These are phyloP conservation scores for Cercospora sp. DNA, from an alignment of 2,329 filamentous ascomycete genomes.

Conservation along the genomic window DNA sequence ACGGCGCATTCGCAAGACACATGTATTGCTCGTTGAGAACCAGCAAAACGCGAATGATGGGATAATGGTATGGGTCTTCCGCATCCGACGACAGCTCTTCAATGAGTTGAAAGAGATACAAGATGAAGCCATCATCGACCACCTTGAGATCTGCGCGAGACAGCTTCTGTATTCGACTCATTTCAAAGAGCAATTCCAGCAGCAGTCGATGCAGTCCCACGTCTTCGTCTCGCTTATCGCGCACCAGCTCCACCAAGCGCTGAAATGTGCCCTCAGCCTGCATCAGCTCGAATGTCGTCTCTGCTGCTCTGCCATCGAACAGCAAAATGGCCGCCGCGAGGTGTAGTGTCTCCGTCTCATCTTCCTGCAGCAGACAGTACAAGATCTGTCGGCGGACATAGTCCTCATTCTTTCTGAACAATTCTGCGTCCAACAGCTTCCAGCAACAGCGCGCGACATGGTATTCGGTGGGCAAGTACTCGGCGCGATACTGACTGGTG, in stretches of 20 bases:
- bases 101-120: constrained; percentile 81
- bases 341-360: constrained; percentile 76
- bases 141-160: constrained; percentile 70
- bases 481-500: constrained; percentile 69
- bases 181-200: constrained; percentile 90
- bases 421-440: constrained; percentile 69
- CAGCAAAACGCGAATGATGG: constrained; percentile 89
- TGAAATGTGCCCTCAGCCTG: constrained; percentile 81
- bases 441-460: constrained; percentile 79
- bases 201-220: constrained; percentile 69
- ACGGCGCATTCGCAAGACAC: constrained; percentile 62
- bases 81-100: constrained; percentile 84
- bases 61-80: constrained; percentile 92
- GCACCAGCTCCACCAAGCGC: constrained; percentile 78
- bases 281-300: constrained; percentile 81
- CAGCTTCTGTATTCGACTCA: constrained; percentile 86
- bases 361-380: constrained; percentile 84
- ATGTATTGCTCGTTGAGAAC: constrained; percentile 99
- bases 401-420: constrained; percentile 73
- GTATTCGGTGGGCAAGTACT: constrained; percentile 72
- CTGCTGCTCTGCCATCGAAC: constrained; percentile 78
- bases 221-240: constrained; percentile 52
- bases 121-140: constrained; percentile 75
- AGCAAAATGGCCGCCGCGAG: constrained; percentile 81
- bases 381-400: constrained; percentile 94